Evolutionary conservation across 169 alveolate species (phyloP).

Genomic region (Ichthyophthirius multifiliis): DNA sequence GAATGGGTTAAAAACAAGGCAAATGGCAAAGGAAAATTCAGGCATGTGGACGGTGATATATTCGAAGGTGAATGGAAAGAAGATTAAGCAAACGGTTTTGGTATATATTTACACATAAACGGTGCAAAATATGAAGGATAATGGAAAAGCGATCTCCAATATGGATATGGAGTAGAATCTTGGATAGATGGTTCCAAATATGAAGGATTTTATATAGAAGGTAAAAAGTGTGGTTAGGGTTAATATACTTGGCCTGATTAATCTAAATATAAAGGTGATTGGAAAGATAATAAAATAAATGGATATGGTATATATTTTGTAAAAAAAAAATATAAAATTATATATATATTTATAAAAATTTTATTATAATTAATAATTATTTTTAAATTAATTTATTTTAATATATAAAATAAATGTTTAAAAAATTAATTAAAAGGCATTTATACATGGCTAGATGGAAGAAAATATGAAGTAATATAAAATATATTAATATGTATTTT

Average conservation of each 20-base stretch:
- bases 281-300: constrained; percentile 18
- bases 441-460: constrained; percentile 48
- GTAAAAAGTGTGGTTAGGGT: neutral
- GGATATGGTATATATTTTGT: constrained; percentile 44
- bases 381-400: constrained; percentile 56
- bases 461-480: constrained; percentile 44
- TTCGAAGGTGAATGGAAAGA: constrained; percentile 72
- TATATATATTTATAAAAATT: constrained; percentile 31
- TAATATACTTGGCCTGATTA: neutral
- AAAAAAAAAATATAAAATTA: constrained; percentile 23
- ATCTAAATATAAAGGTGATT: neutral
- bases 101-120: constrained; percentile 46
- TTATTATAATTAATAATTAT: constrained; percentile 40
- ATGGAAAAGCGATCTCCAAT: constrained; percentile 71
- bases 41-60: constrained; percentile 77
- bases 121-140: constrained; percentile 61
- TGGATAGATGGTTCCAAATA: constrained; percentile 48
- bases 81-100: constrained; percentile 59
- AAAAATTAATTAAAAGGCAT: constrained; percentile 18
- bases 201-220: neutral
- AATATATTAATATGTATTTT: neutral
- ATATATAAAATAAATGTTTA: no score
- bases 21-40: constrained; percentile 34
- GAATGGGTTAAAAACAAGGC: neutral
- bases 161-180: constrained; percentile 76